A percentile compares a stretch with the other conserved stretches of the same genome.
Evolutionary conservation across 2,329 filamentous ascomycete genomes (phyloP).

Genomic region (Coleophoma eucalyptorum): DNA sequence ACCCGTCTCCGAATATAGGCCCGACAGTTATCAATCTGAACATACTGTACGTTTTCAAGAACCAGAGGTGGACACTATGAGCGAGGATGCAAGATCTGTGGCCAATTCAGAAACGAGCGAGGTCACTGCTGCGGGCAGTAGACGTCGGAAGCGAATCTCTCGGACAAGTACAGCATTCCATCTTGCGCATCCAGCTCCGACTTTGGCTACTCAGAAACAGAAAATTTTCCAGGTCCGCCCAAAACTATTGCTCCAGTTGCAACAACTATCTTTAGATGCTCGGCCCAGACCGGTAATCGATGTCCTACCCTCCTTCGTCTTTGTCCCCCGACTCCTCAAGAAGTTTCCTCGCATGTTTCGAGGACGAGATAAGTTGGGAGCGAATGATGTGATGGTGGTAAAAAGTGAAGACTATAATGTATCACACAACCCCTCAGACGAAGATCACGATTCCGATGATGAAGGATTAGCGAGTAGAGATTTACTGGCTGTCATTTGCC

Average conservation of each 20-base stretch:
- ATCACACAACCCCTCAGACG: constrained; percentile 48
- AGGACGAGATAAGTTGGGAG: constrained; percentile 58
- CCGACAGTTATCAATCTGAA: constrained; percentile 10
- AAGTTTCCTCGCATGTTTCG: constrained; percentile 62
- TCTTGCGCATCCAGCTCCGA: constrained; percentile 64
- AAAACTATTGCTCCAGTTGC: constrained; percentile 67
- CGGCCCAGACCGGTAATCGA: constrained; percentile 68
- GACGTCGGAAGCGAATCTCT: constrained; percentile 39
- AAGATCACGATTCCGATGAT: constrained; percentile 46
- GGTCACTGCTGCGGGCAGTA: constrained; percentile 14
- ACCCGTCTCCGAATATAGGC: constrained; percentile 21
- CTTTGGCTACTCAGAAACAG: constrained; percentile 51
- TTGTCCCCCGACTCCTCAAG: constrained; percentile 54
- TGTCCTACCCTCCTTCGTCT: constrained; percentile 66
- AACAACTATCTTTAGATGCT: constrained; percentile 55
- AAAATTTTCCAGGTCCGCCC: constrained; percentile 59
- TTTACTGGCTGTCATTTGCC: constrained; percentile 67
- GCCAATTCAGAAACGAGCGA: constrained; percentile 24
- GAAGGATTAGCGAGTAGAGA: constrained; percentile 44
- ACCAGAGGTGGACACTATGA: constrained; percentile 22
- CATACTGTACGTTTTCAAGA: constrained; percentile 23
- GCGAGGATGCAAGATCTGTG: constrained; percentile 23
- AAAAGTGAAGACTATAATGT: constrained; percentile 63
- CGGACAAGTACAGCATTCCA: constrained; percentile 60
- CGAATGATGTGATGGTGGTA: constrained; percentile 68